phyloP scores from a whole-genome alignment of 2,329 filamentous ascomycete species.

The Chaetomium strumarium region DNA sequence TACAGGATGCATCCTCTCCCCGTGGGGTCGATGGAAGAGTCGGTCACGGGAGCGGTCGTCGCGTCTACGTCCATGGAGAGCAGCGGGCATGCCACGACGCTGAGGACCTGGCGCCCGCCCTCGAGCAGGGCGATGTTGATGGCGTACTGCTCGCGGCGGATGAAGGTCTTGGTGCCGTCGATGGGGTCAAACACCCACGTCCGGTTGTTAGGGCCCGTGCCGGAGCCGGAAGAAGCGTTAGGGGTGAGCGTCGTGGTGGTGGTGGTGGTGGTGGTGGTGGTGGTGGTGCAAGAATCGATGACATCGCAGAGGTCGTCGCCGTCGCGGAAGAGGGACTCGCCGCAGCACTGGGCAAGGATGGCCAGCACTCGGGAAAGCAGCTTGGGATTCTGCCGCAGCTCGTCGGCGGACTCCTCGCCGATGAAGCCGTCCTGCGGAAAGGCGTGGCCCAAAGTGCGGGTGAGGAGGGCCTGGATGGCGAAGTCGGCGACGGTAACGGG shows the following conservation, averaged over 20 bases:
- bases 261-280: no score
- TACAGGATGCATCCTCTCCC: constrained; percentile 45
- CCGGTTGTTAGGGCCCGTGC: constrained; percentile 10
- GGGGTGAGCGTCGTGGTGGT: constrained; percentile 22
- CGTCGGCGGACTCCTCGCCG: constrained; percentile 11
- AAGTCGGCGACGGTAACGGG: constrained; percentile 49
- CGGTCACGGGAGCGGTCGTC: constrained; percentile 32
- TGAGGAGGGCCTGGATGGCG: constrained; percentile 11
- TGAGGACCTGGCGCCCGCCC: constrained; percentile 44
- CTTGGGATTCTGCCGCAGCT: constrained; percentile 32
- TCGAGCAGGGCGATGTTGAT: constrained; percentile 51
- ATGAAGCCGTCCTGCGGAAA: constrained; percentile 10
- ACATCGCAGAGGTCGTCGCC: constrained; percentile 45
- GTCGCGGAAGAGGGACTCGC: constrained; percentile 6
- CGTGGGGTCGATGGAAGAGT: constrained; percentile 39
- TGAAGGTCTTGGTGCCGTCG: constrained; percentile 53
- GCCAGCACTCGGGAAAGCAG: constrained; percentile 44
- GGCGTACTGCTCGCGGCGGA: constrained; percentile 49
- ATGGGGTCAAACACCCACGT: constrained; percentile 58
- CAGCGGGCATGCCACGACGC: constrained; percentile 42
- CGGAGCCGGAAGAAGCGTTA: constrained; percentile 23
- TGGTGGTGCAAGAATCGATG: constrained; percentile 45
- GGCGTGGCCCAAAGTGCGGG: constrained; percentile 1
- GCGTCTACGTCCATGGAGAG: constrained; percentile 32
- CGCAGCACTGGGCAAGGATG: constrained; percentile 30